These are phyloP conservation scores for Angomonas ambiguus DNA, from an alignment of 208 protist species.

Conservation along the genomic window DNA sequence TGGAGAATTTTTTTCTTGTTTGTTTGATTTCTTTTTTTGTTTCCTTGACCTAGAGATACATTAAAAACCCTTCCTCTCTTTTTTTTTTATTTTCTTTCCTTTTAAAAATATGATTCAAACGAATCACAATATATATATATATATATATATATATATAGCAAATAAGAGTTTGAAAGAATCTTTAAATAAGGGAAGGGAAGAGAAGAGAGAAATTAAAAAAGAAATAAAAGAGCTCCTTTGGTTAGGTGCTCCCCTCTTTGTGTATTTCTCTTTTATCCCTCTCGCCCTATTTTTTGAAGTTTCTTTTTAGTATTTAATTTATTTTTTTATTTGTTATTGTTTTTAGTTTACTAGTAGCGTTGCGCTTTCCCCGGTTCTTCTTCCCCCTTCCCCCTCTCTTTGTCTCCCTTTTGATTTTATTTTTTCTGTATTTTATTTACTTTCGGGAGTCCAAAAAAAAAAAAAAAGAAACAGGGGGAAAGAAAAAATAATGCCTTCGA, in stretches of 20 bases:
- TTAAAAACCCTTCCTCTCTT: not conserved
- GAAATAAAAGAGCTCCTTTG: too few species aligned
- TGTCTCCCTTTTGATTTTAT: not conserved
- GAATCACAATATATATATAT: not conserved
- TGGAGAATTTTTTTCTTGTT: not conserved
- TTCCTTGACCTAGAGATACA: too few species aligned
- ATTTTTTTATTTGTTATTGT: too few species aligned
- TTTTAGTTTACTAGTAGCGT: too few species aligned
- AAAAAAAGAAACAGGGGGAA: not conserved
- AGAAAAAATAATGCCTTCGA: not conserved
- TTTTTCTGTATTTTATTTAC: not conserved
- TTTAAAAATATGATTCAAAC: slow-evolving; percentile 1
- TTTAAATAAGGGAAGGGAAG: not conserved
- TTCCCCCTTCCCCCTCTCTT: not conserved
- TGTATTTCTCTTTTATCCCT: not conserved
- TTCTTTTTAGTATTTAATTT: too few species aligned
- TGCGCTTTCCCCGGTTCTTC: too few species aligned
- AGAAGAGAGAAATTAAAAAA: not conserved
- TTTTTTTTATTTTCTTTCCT: not conserved
- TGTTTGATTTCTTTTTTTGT: too few species aligned
- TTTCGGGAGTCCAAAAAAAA: not conserved
- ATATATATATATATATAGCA: not conserved
- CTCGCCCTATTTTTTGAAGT: too few species aligned
- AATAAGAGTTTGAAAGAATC: not conserved
- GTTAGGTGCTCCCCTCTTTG: not conserved